phyloP scores from a whole-genome alignment of 2,329 filamentous ascomycete genomes.

The Colletotrichum shisoi region DNA sequence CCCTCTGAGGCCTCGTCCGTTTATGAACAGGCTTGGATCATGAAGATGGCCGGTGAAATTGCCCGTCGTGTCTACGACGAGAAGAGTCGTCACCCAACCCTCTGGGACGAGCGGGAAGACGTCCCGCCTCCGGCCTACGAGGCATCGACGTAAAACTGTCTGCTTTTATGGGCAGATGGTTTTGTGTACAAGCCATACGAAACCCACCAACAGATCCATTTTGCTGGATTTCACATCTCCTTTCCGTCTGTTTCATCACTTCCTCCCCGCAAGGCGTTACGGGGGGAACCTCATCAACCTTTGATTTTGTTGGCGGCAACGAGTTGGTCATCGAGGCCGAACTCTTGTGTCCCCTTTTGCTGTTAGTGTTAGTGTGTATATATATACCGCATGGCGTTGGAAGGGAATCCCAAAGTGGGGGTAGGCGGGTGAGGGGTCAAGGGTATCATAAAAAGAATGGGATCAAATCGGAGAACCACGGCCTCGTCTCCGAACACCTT shows the following conservation, averaged over 20 bases:
- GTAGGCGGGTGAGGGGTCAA: slow-evolving; percentile 8
- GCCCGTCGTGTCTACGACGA: slow-evolving; percentile 87
- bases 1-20: slow-evolving; percentile 62
- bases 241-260: slow-evolving; percentile 33
- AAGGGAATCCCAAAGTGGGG: slow-evolving; percentile 17
- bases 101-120: slow-evolving; percentile 65
- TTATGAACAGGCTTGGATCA: slow-evolving; percentile 83
- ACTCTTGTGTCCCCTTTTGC: slow-evolving; percentile 3
- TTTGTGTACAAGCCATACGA: slow-evolving; percentile 37
- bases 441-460: slow-evolving; percentile 35
- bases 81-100: slow-evolving; percentile 66
- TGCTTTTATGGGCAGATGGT: slow-evolving; percentile 19
- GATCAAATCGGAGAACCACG: slow-evolving; percentile 31
- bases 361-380: slow-evolving; percentile 39
- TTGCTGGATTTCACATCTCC: slow-evolving; percentile 27
- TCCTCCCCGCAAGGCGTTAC: slow-evolving; percentile 39
- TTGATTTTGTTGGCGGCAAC: not conserved
- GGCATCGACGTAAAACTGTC: slow-evolving; percentile 54
- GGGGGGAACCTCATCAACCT: slow-evolving; percentile 9
- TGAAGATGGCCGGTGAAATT: slow-evolving; percentile 94
- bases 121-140: slow-evolving; percentile 70
- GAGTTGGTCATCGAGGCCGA: slow-evolving; percentile 8
- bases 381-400: slow-evolving; percentile 39
- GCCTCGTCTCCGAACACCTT: slow-evolving; percentile 28
- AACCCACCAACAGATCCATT: slow-evolving; percentile 12